These are phyloP conservation scores for Citrus maxima DNA, from an alignment of 345 rosid genomes.

Conservation along the genomic window DNA sequence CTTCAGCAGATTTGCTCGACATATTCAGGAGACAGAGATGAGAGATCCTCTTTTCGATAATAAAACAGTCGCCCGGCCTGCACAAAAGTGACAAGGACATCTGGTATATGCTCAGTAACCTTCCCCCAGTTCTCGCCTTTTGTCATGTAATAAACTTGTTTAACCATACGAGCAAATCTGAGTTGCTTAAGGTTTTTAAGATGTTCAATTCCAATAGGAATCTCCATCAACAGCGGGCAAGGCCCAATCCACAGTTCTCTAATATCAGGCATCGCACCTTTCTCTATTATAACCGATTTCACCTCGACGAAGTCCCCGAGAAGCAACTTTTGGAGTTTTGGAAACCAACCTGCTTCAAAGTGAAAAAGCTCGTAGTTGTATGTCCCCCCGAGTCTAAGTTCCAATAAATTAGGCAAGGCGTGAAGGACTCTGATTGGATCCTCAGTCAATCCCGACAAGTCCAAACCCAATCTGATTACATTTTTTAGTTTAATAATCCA, in stretches of 20 bases:
- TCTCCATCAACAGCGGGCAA: no score
- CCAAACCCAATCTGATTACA: background rate
- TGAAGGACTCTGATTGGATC: background rate
- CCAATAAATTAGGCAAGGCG: background rate
- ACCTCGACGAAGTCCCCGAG: background rate
- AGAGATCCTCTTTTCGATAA: no score
- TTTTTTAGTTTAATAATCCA: conserved; percentile 5
- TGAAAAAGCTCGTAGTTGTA: background rate
- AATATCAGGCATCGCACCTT: background rate
- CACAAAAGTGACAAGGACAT: background rate
- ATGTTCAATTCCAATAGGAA: no score
- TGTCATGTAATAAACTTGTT: no score
- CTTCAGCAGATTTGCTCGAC: no score
- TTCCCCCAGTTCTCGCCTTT: no score
- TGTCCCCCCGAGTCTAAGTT: background rate
- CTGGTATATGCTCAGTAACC: background rate
- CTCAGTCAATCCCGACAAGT: background rate
- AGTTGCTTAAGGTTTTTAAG: no score
- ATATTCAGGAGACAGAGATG: no score
- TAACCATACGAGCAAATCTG: accelerated
- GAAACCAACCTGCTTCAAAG: background rate
- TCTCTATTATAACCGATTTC: background rate
- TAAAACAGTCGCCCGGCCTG: accelerated
- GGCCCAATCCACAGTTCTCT: no score
- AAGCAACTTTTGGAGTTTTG: background rate